Conservation (phyloP, 2,329 filamentous ascomycete species). For the Colletotrichum liriopes region DNA sequence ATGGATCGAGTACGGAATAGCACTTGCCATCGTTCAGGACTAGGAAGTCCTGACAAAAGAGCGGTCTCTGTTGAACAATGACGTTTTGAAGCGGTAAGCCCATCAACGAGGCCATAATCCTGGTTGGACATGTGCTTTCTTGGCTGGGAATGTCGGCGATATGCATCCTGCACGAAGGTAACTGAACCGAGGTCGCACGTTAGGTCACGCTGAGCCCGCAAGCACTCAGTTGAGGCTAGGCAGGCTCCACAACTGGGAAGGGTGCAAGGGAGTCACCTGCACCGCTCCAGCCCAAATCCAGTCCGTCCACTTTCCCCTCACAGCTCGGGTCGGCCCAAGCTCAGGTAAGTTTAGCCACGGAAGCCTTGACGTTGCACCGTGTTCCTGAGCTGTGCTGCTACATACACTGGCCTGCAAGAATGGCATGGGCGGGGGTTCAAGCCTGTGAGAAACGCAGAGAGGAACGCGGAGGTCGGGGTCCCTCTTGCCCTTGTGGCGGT, state of each 20-base stretch:
- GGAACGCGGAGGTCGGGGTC: not conserved
- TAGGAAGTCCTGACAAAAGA: not conserved
- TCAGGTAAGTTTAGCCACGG: slow-evolving; percentile 2
- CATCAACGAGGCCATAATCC: not conserved
- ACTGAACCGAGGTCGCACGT: slow-evolving; percentile 20
- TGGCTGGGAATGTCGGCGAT: not conserved
- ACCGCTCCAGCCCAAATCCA: slow-evolving; percentile 8
- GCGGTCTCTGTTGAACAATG: not conserved
- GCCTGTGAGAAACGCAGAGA: not conserved
- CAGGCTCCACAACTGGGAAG: slow-evolving; percentile 15
- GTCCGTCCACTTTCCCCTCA: slow-evolving; percentile 15
- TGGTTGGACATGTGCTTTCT: not conserved
- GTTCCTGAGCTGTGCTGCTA: slow-evolving; percentile 16
- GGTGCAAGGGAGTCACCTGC: slow-evolving; percentile 4
- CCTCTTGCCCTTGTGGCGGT: slow-evolving; percentile 30
- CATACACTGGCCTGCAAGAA: no score
- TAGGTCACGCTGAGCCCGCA: slow-evolving; percentile 10
- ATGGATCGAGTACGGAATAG: not conserved
- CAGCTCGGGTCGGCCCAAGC: slow-evolving; percentile 8
- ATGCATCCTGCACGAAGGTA: not conserved
- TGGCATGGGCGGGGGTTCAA: not conserved
- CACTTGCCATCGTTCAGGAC: not conserved
- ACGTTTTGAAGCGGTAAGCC: not conserved
- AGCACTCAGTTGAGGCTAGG: slow-evolving; percentile 16
- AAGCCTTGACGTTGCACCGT: slow-evolving; percentile 12